A percentile compares a stretch with the other conserved stretches of the same genome.
These are phyloP conservation scores for Millerozyma miso DNA, from an alignment of 805 yeast species.

Conservation along the genomic window DNA sequence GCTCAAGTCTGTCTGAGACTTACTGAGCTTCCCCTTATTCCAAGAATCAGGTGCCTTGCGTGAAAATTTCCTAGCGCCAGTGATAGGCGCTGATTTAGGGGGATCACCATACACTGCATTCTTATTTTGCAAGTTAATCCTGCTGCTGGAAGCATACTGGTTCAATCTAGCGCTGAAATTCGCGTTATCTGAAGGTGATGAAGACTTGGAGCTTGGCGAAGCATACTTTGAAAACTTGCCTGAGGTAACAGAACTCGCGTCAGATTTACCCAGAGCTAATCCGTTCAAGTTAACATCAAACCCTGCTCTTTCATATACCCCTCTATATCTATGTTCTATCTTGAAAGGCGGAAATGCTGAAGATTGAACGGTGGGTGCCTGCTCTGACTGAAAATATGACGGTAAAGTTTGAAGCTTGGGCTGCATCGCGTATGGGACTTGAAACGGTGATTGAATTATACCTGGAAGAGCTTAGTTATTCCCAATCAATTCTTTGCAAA, in stretches of 20 bases:
- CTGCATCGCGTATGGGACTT: not conserved
- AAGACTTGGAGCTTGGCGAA: not conserved
- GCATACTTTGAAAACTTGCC: not conserved
- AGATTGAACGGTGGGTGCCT: constrained; percentile 25
- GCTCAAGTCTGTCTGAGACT: not conserved
- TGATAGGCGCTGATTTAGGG: not conserved
- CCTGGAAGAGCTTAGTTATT: not conserved
- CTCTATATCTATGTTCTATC: constrained; percentile 55
- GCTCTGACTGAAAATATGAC: constrained; percentile 16
- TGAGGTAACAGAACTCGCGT: not conserved
- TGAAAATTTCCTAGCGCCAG: not conserved
- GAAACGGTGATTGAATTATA: too few relatives aligned
- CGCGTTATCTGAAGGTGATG: not conserved
- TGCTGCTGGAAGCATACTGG: not conserved
- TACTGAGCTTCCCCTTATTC: not conserved
- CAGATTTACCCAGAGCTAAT: not conserved
- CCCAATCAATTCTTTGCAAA: not conserved
- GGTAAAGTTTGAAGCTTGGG: constrained; percentile 10
- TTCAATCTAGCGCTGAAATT: not conserved
- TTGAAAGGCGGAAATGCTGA: constrained; percentile 70
- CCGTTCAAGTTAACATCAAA: constrained; percentile 47
- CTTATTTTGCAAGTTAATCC: not conserved
- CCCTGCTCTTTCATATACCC: constrained; percentile 81
- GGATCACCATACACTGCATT: not conserved
- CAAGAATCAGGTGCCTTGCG: not conserved